These are phyloP conservation scores for Coelastrella sp. DNA, from an alignment of 139 green algal species.

Conservation along the genomic window DNA sequence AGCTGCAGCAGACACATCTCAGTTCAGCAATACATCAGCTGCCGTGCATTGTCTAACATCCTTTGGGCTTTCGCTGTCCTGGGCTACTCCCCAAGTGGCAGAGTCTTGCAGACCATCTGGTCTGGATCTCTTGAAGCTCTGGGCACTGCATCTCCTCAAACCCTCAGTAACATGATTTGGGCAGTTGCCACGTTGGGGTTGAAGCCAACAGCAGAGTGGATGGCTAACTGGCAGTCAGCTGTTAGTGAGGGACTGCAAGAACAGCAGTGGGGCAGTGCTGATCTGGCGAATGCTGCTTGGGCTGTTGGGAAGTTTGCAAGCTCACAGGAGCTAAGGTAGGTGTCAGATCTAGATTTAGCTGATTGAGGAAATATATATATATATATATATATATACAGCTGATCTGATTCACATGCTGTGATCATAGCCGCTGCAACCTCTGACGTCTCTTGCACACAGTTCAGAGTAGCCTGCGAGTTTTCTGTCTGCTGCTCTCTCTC, in stretches of 20 bases:
- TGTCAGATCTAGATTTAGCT: not conserved
- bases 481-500: too few species aligned
- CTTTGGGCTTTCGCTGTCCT: constrained; percentile 34
- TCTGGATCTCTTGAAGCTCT: not conserved
- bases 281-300: constrained; percentile 28
- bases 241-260: not conserved
- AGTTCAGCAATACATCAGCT: not conserved
- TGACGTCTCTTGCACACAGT: too few species aligned
- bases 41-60: constrained; percentile 14
- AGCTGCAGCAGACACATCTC: not conserved
- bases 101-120: not conserved
- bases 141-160: not conserved
- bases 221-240: not conserved
- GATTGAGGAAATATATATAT: too few species aligned
- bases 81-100: not conserved
- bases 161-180: constrained; percentile 35
- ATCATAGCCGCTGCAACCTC: too few species aligned
- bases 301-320: constrained; percentile 28
- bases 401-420: too few species aligned
- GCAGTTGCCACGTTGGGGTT: constrained; percentile 19
- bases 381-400: not conserved
- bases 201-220: not conserved
- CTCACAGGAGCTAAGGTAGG: not conserved
- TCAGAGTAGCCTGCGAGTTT: too few species aligned
- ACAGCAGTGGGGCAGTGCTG: constrained; percentile 18